These are phyloP conservation scores for Hymenoscyphus occultus DNA, from an alignment of 2,329 filamentous ascomycete species.

Conservation along the genomic window DNA sequence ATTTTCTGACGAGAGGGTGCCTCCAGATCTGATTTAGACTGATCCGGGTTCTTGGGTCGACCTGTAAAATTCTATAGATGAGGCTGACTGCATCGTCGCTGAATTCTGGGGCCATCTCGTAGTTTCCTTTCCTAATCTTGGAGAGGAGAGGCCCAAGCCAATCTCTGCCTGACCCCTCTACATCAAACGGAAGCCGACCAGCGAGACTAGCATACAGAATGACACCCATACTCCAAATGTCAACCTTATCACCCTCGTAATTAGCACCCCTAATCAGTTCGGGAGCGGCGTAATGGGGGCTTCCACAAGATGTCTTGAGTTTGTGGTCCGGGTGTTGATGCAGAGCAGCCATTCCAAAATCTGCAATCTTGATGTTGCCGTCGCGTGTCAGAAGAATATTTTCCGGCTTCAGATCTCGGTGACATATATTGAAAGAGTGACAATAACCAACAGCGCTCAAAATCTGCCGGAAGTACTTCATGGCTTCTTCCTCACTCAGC, in stretches of 20 bases:
- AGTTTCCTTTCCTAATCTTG: constrained; percentile 58
- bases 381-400: constrained; percentile 83
- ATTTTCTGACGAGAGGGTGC: constrained; percentile 83
- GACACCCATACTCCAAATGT: constrained; percentile 93
- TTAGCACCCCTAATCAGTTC: constrained; percentile 76
- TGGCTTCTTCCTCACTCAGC: constrained; percentile 75
- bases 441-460: constrained; percentile 90
- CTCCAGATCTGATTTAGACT: constrained; percentile 78
- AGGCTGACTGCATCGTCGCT: constrained; percentile 71
- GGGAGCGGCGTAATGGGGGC: constrained; percentile 93
- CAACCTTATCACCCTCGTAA: constrained; percentile 82
- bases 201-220: constrained; percentile 86
- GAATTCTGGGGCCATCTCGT: constrained; percentile 60
- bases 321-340: constrained; percentile 75
- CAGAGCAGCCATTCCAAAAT: constrained; percentile 96
- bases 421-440: constrained; percentile 91
- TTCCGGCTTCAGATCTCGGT: constrained; percentile 94
- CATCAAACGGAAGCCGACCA: constrained; percentile 78
- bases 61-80: constrained; percentile 73
- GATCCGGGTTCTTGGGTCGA: constrained; percentile 76
- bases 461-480: constrained; percentile 89
- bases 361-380: constrained; percentile 84
- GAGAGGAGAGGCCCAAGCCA: constrained; percentile 58
- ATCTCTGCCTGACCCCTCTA: constrained; percentile 28
- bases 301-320: constrained; percentile 88